phyloP scores from a whole-genome alignment of 2,329 filamentous ascomycete genomes.

The Sclerotinia glacialis region DNA sequence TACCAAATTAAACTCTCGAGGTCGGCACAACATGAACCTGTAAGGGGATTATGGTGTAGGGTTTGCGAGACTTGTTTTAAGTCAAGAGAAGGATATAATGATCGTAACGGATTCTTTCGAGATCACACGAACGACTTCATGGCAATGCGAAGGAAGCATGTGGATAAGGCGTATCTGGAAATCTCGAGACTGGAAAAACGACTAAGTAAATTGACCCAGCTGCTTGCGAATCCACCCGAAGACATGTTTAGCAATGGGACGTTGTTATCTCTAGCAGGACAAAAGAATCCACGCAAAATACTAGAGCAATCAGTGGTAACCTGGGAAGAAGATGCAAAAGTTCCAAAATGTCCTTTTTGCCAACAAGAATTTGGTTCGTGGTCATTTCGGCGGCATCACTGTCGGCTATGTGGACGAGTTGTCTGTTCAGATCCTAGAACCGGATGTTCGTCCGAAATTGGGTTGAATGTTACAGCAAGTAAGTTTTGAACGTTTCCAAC shows the following conservation, averaged over 20 bases:
- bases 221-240: conserved; percentile 72
- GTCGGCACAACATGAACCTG: conserved; percentile 83
- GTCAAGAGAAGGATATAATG: conserved; percentile 91
- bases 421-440: conserved; percentile 88
- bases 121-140: conserved; percentile 73
- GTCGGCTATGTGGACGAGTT: conserved; percentile 86
- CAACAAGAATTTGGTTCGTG: conserved; percentile 94
- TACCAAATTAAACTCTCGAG: conserved; percentile 98
- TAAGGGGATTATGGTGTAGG: conserved; percentile 86
- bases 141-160: conserved; percentile 67
- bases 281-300: conserved; percentile 72
- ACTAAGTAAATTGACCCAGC: conserved; percentile 80
- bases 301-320: conserved; percentile 90
- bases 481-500: conserved; percentile 40
- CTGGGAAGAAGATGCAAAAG: conserved; percentile 88
- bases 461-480: conserved; percentile 70
- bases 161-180: conserved; percentile 84
- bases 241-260: conserved; percentile 54
- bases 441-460: conserved; percentile 79
- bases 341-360: conserved; percentile 84
- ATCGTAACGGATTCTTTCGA: conserved; percentile 69
- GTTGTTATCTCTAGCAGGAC: conserved; percentile 59
- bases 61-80: conserved; percentile 99
- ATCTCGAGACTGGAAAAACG: conserved; percentile 88
- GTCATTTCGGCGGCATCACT: conserved; percentile 91